phyloP scores from a whole-genome alignment of 176 grass and related monocot species.

The Saccharum spontaneum region DNA sequence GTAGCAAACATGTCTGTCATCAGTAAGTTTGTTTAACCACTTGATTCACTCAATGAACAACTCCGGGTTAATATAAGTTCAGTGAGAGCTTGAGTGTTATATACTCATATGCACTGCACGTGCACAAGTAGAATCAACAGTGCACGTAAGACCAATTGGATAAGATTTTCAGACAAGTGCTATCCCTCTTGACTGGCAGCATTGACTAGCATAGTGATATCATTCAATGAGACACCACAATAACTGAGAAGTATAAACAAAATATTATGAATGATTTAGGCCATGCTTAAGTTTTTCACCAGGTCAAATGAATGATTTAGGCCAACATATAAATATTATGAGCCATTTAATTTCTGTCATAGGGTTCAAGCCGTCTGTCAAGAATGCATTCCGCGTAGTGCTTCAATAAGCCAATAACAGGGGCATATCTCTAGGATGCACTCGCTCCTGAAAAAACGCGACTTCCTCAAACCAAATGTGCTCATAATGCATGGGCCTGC shows the following conservation, averaged over 20 bases:
- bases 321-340: neutral
- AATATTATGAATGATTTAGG: neutral
- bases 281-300: neutral
- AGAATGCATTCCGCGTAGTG: neutral
- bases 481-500: neutral
- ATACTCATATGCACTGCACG: too few relatives aligned
- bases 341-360: neutral
- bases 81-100: too few relatives aligned
- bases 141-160: neutral
- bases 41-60: too few relatives aligned
- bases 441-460: too few relatives aligned
- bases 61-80: too few relatives aligned
- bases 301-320: neutral
- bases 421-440: neutral
- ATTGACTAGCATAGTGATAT: neutral
- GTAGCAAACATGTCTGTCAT: too few relatives aligned
- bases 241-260: neutral
- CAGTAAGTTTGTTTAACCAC: too few relatives aligned
- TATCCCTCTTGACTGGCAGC: neutral
- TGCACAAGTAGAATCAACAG: neutral
- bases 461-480: too few relatives aligned
- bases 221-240: neutral
- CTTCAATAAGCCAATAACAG: neutral
- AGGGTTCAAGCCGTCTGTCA: neutral
- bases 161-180: neutral